Conservation (phyloP, 2,329 filamentous ascomycete genomes). For the Arthrinium phaeospermum region DNA sequence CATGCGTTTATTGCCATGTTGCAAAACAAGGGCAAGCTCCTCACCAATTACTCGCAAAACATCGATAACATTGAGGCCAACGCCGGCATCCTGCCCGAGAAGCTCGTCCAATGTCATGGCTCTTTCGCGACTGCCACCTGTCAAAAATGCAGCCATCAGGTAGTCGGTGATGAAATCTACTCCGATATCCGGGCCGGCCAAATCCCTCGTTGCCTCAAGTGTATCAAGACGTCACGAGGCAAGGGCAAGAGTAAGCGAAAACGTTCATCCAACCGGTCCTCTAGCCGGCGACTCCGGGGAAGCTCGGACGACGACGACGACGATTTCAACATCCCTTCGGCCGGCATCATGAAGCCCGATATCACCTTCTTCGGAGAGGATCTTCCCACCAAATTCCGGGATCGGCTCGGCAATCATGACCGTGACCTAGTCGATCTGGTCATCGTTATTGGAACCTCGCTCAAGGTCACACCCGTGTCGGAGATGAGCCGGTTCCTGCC, state of each 20-base stretch:
- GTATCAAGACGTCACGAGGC: conserved; percentile 60
- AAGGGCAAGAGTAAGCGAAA: conserved; percentile 61
- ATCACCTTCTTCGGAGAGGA: conserved; percentile 98
- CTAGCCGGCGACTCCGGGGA: conserved; percentile 43
- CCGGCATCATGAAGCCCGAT: conserved; percentile 93
- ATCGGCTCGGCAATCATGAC: conserved; percentile 81
- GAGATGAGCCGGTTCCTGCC: conserved; percentile 86
- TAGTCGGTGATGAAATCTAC: conserved; percentile 79
- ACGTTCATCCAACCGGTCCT: conserved; percentile 50
- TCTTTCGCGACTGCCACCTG: conserved; percentile 94
- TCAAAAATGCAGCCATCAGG: conserved; percentile 77
- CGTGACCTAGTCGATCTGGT: conserved; percentile 83
- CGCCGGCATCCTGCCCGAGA: conserved; percentile 80
- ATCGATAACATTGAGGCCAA: conserved; percentile 94
- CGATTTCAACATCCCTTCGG: conserved; percentile 68
- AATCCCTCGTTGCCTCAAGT: conserved; percentile 80
- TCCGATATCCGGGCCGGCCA: conserved; percentile 75
- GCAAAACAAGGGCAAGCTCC: conserved; percentile 84
- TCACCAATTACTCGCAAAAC: conserved; percentile 98
- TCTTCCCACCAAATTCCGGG: conserved; percentile 82
- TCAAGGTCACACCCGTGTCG: conserved; percentile 94
- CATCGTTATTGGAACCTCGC: conserved; percentile 92
- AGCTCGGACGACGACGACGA: conserved; percentile 57
- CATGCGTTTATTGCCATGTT: conserved; percentile 92
- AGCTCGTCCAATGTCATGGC: conserved; percentile 94